A percentile compares a stretch with the other conserved stretches of the same genome.
phyloP scores from a whole-genome alignment of 805 yeast genomes.

The Candida orba region DNA sequence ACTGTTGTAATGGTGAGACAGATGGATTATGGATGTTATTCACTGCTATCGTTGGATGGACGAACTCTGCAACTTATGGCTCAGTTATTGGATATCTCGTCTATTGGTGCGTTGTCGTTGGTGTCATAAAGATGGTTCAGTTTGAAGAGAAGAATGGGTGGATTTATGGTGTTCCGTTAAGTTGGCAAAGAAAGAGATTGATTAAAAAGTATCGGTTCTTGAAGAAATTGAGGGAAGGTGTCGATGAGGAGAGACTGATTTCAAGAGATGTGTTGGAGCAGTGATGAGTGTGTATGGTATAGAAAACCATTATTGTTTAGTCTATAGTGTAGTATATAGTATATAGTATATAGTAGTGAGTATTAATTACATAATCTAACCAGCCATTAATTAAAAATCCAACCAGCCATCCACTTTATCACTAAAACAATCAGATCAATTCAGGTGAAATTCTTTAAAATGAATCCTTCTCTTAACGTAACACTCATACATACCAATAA shows the following conservation, averaged over 20 bases:
- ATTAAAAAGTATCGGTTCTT: slow-evolving; percentile 26
- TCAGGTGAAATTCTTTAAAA: too few relatives aligned
- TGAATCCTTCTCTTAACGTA: too few relatives aligned
- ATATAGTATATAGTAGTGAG: too few relatives aligned
- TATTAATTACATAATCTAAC: too few relatives aligned
- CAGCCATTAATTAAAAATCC: too few relatives aligned
- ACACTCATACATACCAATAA: too few relatives aligned
- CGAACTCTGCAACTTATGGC: slow-evolving; percentile 87
- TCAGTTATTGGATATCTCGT: slow-evolving; percentile 65
- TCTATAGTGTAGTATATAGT: too few relatives aligned
- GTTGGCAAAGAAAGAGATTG: slow-evolving; percentile 51
- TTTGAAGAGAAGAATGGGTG: slow-evolving; percentile 53
- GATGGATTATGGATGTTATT: slow-evolving; percentile 84
- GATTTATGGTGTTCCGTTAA: slow-evolving; percentile 54
- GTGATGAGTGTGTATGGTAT: too few relatives aligned
- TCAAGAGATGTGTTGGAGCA: slow-evolving; percentile 8
- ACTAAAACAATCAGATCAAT: too few relatives aligned
- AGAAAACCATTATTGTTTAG: too few relatives aligned
- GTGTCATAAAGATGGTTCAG: slow-evolving; percentile 37
- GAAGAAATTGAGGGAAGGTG: background rate
- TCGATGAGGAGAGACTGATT: slow-evolving; percentile 1
- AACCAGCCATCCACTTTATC: too few relatives aligned
- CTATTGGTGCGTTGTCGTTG: slow-evolving; percentile 55
- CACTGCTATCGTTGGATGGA: slow-evolving; percentile 90
- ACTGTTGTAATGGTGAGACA: slow-evolving; percentile 88